Percentiles rank a stretch among this genome's conserved stretches.
phyloP scores from a whole-genome alignment of 169 alveolate genomes.

The Babesia caballi region DNA sequence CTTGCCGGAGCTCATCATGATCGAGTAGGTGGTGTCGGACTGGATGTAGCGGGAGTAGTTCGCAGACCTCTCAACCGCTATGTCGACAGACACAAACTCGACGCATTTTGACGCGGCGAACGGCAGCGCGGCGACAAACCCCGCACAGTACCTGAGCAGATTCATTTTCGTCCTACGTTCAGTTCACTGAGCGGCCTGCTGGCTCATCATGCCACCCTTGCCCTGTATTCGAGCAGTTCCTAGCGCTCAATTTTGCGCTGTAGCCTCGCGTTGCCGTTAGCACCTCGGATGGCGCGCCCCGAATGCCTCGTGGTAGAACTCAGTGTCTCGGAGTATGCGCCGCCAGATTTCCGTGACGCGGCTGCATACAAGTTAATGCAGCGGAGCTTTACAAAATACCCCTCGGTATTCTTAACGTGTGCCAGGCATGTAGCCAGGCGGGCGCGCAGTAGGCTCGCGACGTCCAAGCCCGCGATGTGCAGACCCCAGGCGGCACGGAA shows the following conservation, averaged over 20 bases:
- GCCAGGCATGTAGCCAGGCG: constrained; percentile 10
- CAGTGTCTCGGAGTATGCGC: constrained; percentile 7
- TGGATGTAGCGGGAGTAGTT: neutral
- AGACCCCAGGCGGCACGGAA: constrained; percentile 64
- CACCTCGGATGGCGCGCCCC: neutral
- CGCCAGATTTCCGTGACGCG: constrained; percentile 19
- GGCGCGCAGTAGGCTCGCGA: constrained; percentile 4
- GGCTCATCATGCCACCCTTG: neutral
- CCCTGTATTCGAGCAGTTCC: too few relatives aligned
- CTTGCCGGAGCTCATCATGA: neutral
- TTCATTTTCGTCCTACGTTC: neutral
- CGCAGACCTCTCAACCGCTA: neutral
- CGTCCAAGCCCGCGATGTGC: constrained; percentile 46
- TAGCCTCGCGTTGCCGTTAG: neutral
- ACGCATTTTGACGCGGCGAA: neutral
- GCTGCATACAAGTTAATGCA: constrained; percentile 10
- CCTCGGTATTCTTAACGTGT: constrained; percentile 12
- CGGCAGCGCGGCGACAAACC: neutral
- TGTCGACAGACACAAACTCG: neutral
- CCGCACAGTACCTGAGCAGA: too few relatives aligned
- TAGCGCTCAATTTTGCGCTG: too few relatives aligned
- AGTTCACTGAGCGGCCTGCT: neutral
- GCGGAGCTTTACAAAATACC: neutral
- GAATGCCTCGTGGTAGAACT: constrained; percentile 12
- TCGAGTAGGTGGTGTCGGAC: neutral